Conservation (phyloP, 2,329 filamentous ascomycete genomes). For the Chrysosporium keratinophilum region DNA sequence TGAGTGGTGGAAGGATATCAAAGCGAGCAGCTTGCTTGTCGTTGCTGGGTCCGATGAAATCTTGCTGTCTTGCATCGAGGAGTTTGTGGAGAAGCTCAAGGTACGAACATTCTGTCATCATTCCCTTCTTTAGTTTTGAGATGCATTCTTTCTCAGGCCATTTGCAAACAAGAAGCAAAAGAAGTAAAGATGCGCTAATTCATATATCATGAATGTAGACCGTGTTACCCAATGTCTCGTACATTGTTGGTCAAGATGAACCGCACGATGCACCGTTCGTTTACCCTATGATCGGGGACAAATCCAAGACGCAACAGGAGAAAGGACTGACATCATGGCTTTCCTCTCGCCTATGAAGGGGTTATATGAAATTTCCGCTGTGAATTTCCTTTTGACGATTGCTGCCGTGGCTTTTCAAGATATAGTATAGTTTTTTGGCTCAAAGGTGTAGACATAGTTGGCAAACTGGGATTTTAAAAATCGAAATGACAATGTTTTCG, state of each 20-base stretch:
- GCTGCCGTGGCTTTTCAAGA: no score
- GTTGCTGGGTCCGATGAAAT: slow-evolving; percentile 48
- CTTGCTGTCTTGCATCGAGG: slow-evolving; percentile 46
- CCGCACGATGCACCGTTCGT: slow-evolving; percentile 37
- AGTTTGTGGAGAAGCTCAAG: slow-evolving; percentile 41
- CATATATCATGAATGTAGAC: slow-evolving; percentile 14
- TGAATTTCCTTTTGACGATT: neutral
- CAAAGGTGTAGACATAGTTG: no score
- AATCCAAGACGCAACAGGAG: slow-evolving; percentile 32
- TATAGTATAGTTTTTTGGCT: no score
- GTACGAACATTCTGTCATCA: slow-evolving; percentile 24
- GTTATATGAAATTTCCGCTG: neutral
- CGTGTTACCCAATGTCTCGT: slow-evolving; percentile 24
- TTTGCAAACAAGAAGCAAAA: no score
- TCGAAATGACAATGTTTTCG: no score
- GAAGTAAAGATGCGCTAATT: neutral
- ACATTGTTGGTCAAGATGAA: slow-evolving; percentile 31
- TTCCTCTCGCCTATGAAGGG: slow-evolving; percentile 12
- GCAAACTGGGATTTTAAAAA: no score
- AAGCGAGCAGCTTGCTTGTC: slow-evolving; percentile 42
- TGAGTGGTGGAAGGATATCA: slow-evolving; percentile 46
- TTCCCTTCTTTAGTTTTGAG: neutral
- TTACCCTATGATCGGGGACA: slow-evolving; percentile 28
- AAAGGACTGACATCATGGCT: slow-evolving; percentile 31
- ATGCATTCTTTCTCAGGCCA: no score